Evolutionary conservation across 176 grass and related monocot genomes (phyloP), one percentile per base, ranked within the genome.

Genomic region (Bothriochloa decipiens): DNA sequence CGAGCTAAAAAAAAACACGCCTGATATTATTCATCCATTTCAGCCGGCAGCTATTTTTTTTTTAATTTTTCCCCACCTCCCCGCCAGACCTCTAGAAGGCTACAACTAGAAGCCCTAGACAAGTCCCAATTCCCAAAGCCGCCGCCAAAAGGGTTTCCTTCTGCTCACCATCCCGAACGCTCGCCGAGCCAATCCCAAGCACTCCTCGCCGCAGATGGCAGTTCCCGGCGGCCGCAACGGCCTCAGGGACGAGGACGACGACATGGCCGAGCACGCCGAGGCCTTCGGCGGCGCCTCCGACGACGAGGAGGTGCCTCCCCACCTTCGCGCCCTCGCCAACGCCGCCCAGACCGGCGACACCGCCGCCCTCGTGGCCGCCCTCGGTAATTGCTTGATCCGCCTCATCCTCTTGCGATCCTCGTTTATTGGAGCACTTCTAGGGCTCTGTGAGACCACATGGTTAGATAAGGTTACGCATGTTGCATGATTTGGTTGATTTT

Each of bases 281-380:
- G 80, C 49, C 58, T 83, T 83, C 74, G 66, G 0, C 75, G 75
- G 9, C 39, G 15, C 37, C 49, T 78, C 80, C 28, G 91, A 87
- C 13, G 91, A 88, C 28, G 91, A 91, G 28, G 92, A 98, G 6
- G 72, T 92, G 52, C 93, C 96, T 32, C 72, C 83, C 69, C 87
- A 98, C 66, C 96, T 98, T 88, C 90, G 87, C 41, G 76, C 89
- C 18, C 93, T 98, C 83, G 81, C 89, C 73, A 90, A 84, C 74
- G 91, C 93, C 81, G 91, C 92, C 46, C 91, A 96, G 87, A 78
- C 78, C 22, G 96, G 96, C 60, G 80, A 98, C 36, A 77, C 73
- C 64, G 52, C 69, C 25, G 91, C 91, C 83, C 93, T 98, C 22
- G 83, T 82, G 17, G 40, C 39, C 29, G 96, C 91, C 14, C 91